Evolutionary conservation across 345 rosid species (phyloP), one percentile per base, ranked within the genome.

Genomic region (Clausena lansium): DNA sequence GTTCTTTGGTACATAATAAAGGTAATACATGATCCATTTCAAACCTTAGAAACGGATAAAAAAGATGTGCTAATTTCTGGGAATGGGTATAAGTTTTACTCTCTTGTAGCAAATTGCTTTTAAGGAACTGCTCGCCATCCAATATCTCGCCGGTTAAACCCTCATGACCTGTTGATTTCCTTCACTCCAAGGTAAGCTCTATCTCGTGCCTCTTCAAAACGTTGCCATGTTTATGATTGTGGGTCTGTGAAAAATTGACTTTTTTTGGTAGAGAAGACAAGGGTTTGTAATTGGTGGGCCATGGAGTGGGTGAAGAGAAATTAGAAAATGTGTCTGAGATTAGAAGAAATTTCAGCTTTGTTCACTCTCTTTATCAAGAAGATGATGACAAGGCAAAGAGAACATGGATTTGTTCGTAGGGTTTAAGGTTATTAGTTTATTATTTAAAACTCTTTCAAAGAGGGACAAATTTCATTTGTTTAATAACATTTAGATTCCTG

Each of bases 51-150:
- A 71, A 22, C 27, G 57, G 6, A 27, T 24, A 36, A 32, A 38
- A 74, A 28, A 25, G 1, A 33, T 2, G 20, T 10, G 59, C n/a
- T n/a, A 32, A 13, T 24, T 58, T 55, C 52, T 72, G 39, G 64
- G n/a, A n/a, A 52, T 52, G 57, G 22, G 1, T 1, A 6, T 52
- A 10, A n/a, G 25, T 2, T 57, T n/a, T 70, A 80, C 61, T 63
- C 71, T 30, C 78, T 65, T 2, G 71, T 73, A 3, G 81, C 81
- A 28, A 79, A 86, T 80, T 91, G 86, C 78, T 81, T 86, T 17
- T 71, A 78, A 14, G 84, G 83, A 83, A 93, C 95, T 7, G 98
- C 98, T 85, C 98, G 88, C 98, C 97, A 93, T 25, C 98, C 97
- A 74, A 93, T 91, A 77, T 95, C 98, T 38, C 75, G 75, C 69